A percentile compares a stretch with the other conserved stretches of the same genome.
These are phyloP conservation scores for Acer campestre DNA, from an alignment of 345 rosid species.

Conservation along the genomic window DNA sequence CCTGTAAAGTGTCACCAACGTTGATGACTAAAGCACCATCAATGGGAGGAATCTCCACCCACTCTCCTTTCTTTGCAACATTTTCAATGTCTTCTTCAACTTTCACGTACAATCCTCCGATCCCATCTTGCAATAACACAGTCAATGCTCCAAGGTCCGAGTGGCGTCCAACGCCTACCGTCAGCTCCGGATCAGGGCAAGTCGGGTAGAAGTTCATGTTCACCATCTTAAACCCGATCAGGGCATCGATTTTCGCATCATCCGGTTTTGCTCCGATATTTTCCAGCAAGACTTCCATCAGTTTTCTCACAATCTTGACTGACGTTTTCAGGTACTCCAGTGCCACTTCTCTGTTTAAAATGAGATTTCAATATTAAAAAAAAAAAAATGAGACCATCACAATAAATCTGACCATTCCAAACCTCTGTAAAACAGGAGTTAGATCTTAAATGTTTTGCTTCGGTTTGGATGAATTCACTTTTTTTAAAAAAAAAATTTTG, in stretches of 20 bases:
- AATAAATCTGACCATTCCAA: no score
- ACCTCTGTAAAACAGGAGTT: no score
- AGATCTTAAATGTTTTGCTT: no score
- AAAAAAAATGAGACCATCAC: no score
- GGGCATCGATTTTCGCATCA: slow-evolving; percentile 37
- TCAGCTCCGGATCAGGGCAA: slow-evolving; percentile 60
- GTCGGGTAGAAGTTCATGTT: slow-evolving; percentile 61
- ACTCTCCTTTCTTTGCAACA: slow-evolving; percentile 4
- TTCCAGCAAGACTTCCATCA: slow-evolving; percentile 37
- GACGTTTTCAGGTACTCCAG: slow-evolving; percentile 46
- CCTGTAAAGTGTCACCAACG: slow-evolving; percentile 19
- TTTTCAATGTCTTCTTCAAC: slow-evolving; percentile 17
- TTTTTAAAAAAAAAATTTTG: no score
- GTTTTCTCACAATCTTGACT: slow-evolving; percentile 36
- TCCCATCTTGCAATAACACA: slow-evolving; percentile 53
- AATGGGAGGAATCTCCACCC: slow-evolving; percentile 19
- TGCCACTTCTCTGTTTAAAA: slow-evolving; percentile 38
- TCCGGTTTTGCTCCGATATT: slow-evolving; percentile 41
- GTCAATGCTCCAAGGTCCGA: slow-evolving; percentile 61
- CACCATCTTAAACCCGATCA: slow-evolving; percentile 41
- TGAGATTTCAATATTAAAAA: no score
- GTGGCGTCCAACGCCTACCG: slow-evolving; percentile 60
- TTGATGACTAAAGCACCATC: slow-evolving; percentile 21
- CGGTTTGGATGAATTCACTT: no score
- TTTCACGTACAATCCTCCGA: slow-evolving; percentile 62